phyloP scores from a whole-genome alignment of 345 rosid genomes.

The Eucalyptus cloeziana region DNA sequence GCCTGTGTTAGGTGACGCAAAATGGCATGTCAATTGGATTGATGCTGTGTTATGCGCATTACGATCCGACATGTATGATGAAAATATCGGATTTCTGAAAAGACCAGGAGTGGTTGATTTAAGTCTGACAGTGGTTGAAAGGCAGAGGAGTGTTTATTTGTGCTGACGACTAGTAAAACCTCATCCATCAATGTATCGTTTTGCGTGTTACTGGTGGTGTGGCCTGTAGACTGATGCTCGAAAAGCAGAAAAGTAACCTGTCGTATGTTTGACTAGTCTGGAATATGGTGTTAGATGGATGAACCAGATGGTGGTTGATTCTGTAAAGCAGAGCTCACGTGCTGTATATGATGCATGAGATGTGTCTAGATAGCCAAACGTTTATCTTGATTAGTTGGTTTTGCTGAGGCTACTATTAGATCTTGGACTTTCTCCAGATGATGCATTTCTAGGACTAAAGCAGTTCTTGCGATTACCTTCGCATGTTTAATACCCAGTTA shows the following conservation, averaged over 20 bases:
- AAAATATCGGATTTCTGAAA: background rate
- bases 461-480: background rate
- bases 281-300: background rate
- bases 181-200: background rate
- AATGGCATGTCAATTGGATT: background rate
- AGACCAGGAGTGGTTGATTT: background rate
- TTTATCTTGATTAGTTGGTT: background rate
- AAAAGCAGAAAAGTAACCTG: background rate
- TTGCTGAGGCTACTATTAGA: background rate
- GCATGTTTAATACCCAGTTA: background rate
- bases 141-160: background rate
- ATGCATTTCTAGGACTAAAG: background rate
- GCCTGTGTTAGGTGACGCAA: background rate
- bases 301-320: background rate
- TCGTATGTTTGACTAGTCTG: background rate
- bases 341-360: background rate
- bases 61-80: background rate
- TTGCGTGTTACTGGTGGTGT: background rate
- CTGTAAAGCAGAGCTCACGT: background rate
- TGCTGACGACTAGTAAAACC: background rate
- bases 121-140: background rate
- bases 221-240: background rate
- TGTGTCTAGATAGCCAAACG: background rate
- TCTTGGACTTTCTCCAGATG: background rate
- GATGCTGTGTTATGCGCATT: background rate